Conservation (phyloP, 306 rosid species). For the Macrotyloma uniflorum region DNA sequence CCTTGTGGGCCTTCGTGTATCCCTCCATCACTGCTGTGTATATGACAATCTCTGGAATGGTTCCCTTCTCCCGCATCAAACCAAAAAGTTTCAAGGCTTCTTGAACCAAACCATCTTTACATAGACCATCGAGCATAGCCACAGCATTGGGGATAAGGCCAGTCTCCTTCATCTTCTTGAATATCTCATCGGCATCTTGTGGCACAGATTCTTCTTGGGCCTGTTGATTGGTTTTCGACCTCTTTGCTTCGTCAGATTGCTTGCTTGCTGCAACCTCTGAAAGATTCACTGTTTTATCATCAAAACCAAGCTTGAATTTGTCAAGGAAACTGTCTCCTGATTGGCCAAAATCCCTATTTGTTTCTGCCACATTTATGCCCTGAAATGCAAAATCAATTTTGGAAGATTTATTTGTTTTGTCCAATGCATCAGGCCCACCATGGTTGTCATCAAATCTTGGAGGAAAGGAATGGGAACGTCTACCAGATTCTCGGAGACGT, state of each 20-base stretch:
- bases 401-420: constrained; percentile 25
- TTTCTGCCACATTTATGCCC: constrained; percentile 32
- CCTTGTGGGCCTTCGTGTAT: constrained; percentile 69
- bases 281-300: constrained; percentile 38
- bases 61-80: constrained; percentile 84
- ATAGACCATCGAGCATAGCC: constrained; percentile 97
- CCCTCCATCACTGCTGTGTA: constrained; percentile 96
- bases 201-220: constrained; percentile 42
- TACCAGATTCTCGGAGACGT: constrained; percentile 4
- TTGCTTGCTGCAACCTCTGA: constrained; percentile 28
- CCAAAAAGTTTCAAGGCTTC: constrained; percentile 94
- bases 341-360: constrained; percentile 25
- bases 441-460: constrained; percentile 42
- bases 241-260: constrained; percentile 40
- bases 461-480: constrained; percentile 32
- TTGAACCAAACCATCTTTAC: constrained; percentile 93
- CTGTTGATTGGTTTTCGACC: constrained; percentile 29
- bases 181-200: constrained; percentile 77
- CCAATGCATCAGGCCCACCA: constrained; percentile 3
- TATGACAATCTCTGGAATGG: constrained; percentile 87
- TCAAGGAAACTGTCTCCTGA: constrained; percentile 71
- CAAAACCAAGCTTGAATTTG: constrained; percentile 63
- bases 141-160: constrained; percentile 94
- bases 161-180: constrained; percentile 91
- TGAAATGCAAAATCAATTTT: constrained; percentile 37